Conservation (phyloP, 2,329 filamentous ascomycete species). For the Hortaea sp. region DNA sequence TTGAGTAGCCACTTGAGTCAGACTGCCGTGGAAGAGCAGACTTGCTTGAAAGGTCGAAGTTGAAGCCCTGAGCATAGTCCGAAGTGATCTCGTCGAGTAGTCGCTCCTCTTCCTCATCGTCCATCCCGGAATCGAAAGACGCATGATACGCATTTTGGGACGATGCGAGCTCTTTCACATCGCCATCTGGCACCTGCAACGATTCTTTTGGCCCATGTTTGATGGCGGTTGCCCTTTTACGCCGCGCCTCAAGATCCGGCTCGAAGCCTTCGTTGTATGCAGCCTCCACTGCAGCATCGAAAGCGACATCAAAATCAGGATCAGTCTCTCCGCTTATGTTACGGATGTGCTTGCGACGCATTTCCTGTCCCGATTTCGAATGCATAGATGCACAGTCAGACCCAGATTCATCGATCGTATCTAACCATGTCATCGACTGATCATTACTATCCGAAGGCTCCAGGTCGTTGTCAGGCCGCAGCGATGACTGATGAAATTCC, state of each 20-base stretch:
- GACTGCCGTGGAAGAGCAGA: constrained; percentile 66
- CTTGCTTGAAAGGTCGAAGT: constrained; percentile 59
- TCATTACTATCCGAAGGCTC: not conserved
- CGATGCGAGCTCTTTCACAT: constrained; percentile 15
- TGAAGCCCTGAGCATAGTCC: constrained; percentile 68
- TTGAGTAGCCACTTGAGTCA: constrained; percentile 69
- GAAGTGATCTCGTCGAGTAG: constrained; percentile 76
- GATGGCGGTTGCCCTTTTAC: constrained; percentile 16
- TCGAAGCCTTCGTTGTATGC: constrained; percentile 90
- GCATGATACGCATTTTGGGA: constrained; percentile 5
- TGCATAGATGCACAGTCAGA: constrained; percentile 68
- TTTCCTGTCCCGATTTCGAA: constrained; percentile 62
- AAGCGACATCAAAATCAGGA: constrained; percentile 83
- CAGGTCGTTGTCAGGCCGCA: not conserved
- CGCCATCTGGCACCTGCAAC: constrained; percentile 12
- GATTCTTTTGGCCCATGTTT: constrained; percentile 13
- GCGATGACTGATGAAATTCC: constrained; percentile 5
- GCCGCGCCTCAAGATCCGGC: constrained; percentile 47
- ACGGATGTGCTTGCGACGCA: constrained; percentile 61
- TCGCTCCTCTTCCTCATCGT: constrained; percentile 41
- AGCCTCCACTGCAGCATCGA: constrained; percentile 91
- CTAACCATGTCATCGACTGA: constrained; percentile 29
- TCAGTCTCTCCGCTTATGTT: constrained; percentile 63
- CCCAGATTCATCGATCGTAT: constrained; percentile 66
- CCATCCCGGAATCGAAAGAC: constrained; percentile 6